Evolutionary conservation across 2,329 filamentous ascomycete species (phyloP).

Genomic region (Bipolaris cookei): DNA sequence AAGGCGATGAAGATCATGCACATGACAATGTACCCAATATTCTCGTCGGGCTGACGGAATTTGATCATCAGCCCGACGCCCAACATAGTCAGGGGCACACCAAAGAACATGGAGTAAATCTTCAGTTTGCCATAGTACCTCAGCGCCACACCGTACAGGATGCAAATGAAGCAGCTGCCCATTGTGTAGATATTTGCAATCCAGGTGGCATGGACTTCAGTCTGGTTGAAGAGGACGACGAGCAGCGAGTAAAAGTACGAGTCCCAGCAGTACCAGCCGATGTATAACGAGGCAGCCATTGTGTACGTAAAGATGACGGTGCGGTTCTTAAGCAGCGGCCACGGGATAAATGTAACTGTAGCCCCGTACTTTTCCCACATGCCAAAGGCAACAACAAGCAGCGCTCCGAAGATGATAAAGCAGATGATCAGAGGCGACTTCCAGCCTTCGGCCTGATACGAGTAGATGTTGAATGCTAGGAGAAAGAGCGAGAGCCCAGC

Average conservation of each 20-base stretch:
- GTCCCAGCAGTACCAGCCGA: constrained; percentile 50
- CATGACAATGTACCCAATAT: constrained; percentile 46
- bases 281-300: constrained; percentile 51
- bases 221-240: constrained; percentile 49
- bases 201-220: constrained; percentile 45
- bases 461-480: constrained; percentile 68
- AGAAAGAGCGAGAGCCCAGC: constrained; percentile 69
- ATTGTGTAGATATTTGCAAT: constrained; percentile 52
- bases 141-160: constrained; percentile 39
- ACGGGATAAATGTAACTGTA: constrained; percentile 53
- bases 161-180: constrained; percentile 41
- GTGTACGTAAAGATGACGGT: constrained; percentile 62
- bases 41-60: constrained; percentile 45
- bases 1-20: constrained; percentile 47
- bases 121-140: constrained; percentile 42
- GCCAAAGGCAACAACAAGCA: constrained; percentile 48
- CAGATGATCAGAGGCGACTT: constrained; percentile 49
- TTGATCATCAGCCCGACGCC: constrained; percentile 49
- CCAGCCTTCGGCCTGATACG: constrained; percentile 44
- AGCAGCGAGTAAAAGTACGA: constrained; percentile 53
- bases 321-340: constrained; percentile 56
- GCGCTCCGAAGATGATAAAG: constrained; percentile 50
- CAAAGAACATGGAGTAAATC: constrained; percentile 36
- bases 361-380: constrained; percentile 52
- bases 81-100: constrained; percentile 42